Evolutionary conservation across 2,329 filamentous ascomycete species (phyloP).

Genomic region (Fusarium continuum): DNA sequence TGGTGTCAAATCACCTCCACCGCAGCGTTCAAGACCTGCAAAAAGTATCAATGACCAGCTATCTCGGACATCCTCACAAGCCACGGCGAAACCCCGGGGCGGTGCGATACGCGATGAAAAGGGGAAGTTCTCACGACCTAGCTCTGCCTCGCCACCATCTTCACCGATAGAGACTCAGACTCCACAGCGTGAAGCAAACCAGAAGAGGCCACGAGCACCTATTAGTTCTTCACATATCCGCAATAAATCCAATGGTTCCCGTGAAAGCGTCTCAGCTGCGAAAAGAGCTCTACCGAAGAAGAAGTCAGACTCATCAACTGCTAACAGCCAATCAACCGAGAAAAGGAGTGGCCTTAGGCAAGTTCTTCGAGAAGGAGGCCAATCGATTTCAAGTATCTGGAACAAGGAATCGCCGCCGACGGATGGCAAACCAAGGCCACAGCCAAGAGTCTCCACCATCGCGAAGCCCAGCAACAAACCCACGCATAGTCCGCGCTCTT

Average conservation of each 20-base stretch:
- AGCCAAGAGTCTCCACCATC: slow-evolving; percentile 36
- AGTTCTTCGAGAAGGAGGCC: slow-evolving; percentile 60
- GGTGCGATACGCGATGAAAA: slow-evolving; percentile 17
- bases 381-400: slow-evolving; percentile 59
- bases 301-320: slow-evolving; percentile 26
- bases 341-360: slow-evolving; percentile 60
- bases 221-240: slow-evolving; percentile 13
- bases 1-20: slow-evolving; percentile 17
- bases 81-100: slow-evolving; percentile 1
- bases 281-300: slow-evolving; percentile 36
- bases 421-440: slow-evolving; percentile 40
- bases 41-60: slow-evolving; percentile 12
- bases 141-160: slow-evolving; percentile 19
- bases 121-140: slow-evolving; percentile 5
- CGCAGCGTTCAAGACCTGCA: slow-evolving; percentile 14
- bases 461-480: slow-evolving; percentile 23
- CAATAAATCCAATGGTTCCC: slow-evolving; percentile 46
- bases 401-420: slow-evolving; percentile 55
- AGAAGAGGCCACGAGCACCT: slow-evolving; percentile 38
- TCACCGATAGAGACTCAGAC: slow-evolving; percentile 16
- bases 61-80: slow-evolving; percentile 2
- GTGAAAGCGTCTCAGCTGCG: slow-evolving; percentile 15
- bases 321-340: slow-evolving; percentile 44
- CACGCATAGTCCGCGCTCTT: neutral
- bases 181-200: slow-evolving; percentile 36